Evolutionary conservation across 345 rosid genomes (phyloP).

Genomic region (Populus euphratica): DNA sequence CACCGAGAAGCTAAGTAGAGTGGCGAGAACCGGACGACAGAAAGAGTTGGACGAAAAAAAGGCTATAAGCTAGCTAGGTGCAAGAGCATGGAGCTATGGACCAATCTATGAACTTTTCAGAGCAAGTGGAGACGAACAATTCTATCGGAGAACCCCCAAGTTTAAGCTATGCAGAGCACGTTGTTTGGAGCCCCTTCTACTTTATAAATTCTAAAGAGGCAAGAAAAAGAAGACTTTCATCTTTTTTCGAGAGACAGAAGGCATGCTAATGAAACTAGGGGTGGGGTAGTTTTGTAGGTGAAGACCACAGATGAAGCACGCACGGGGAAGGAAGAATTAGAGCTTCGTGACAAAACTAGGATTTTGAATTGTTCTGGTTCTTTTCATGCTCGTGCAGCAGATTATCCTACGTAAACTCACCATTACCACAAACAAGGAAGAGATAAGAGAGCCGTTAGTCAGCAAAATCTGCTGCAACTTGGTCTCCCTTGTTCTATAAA

Average conservation of each 20-base stretch:
- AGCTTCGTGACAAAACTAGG: conserved; percentile 13
- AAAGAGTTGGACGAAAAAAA: too few species aligned
- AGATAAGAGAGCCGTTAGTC: background rate
- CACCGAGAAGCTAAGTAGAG: background rate
- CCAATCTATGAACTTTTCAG: background rate
- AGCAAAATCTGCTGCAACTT: conserved; percentile 28
- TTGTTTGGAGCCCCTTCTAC: background rate
- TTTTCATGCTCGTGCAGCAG: background rate
- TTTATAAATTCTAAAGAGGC: too few species aligned
- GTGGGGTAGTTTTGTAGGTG: background rate
- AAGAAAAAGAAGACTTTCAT: background rate
- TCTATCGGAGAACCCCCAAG: background rate
- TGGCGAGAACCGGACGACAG: background rate
- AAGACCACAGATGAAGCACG: conserved; percentile 6
- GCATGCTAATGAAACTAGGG: conserved; percentile 2
- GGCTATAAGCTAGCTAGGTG: background rate
- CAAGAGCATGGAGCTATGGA: conserved; percentile 9
- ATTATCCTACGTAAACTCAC: background rate
- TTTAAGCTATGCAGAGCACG: background rate
- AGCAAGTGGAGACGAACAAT: background rate
- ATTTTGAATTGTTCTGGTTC: background rate
- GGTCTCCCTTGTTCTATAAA: conserved; percentile 31
- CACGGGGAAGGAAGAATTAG: background rate
- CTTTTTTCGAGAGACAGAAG: background rate
- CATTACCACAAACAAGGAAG: background rate